phyloP scores from a whole-genome alignment of 257 asterid genomes.

The Pogostemon cablin region DNA sequence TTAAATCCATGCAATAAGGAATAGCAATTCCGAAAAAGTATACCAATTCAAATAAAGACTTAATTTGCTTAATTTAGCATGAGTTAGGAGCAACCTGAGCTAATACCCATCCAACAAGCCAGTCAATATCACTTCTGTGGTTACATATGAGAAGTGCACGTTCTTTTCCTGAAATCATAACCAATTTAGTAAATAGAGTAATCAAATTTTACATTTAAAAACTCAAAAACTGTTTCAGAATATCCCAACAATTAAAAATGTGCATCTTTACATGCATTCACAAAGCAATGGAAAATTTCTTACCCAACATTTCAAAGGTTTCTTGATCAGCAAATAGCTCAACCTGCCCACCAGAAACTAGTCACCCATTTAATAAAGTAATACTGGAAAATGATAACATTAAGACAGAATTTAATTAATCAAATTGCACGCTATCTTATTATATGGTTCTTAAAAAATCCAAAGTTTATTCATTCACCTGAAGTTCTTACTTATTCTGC shows the following conservation, averaged over 20 bases:
- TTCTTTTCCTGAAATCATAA: conserved; percentile 66
- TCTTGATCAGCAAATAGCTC: conserved; percentile 65
- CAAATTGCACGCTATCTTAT: background rate
- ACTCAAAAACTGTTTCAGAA: background rate
- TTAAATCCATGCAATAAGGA: conserved; percentile 15
- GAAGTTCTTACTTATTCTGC: background rate
- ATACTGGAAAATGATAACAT: conserved; percentile 22
- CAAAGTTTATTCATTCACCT: conserved; percentile 11
- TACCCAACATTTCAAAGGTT: conserved; percentile 66
- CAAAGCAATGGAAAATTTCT: conserved; percentile 28
- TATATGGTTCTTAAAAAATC: conserved; percentile 19
- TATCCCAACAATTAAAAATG: conserved; percentile 7
- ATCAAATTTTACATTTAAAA: background rate
- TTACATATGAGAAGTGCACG: conserved; percentile 74
- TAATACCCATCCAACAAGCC: conserved; percentile 86
- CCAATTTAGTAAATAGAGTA: conserved; percentile 16
- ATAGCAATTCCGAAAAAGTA: conserved; percentile 1
- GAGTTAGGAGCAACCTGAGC: conserved; percentile 64
- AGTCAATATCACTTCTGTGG: conserved; percentile 80
- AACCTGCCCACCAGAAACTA: conserved; percentile 51
- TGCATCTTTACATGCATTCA: background rate
- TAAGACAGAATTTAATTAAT: conserved; percentile 13
- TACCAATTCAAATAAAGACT: background rate
- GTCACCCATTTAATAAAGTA: conserved; percentile 29
- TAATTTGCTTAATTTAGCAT: conserved; percentile 5